Evolutionary conservation across 2,329 filamentous ascomycete species (phyloP).

Genomic region (Fusarium clavum): DNA sequence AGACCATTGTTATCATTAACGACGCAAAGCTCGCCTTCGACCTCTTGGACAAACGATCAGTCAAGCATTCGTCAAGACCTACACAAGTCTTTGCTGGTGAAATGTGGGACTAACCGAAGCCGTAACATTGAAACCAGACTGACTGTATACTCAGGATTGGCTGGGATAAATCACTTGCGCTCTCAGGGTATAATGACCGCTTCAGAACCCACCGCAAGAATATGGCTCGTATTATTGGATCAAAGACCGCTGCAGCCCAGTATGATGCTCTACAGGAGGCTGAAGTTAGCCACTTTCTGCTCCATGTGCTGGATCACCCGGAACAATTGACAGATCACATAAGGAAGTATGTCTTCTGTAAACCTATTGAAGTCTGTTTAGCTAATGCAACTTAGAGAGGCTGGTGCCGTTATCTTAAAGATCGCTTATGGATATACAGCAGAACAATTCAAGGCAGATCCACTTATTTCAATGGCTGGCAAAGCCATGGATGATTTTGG

Average conservation of each 20-base stretch:
- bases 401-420: conserved; percentile 33
- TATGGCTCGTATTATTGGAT: conserved; percentile 58
- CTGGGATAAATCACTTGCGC: conserved; percentile 50
- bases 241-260: conserved; percentile 52
- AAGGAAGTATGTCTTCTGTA: conserved; percentile 49
- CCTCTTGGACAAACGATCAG: conserved; percentile 48
- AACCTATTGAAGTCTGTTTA: fast-evolving
- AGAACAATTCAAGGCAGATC: conserved; percentile 30
- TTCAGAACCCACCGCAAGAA: conserved; percentile 59
- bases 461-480: conserved; percentile 28
- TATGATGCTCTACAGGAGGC: conserved; percentile 58
- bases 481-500: conserved; percentile 35
- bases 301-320: conserved; percentile 53
- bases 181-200: conserved; percentile 52
- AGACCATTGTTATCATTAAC: conserved; percentile 57
- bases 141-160: conserved; percentile 13
- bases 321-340: conserved; percentile 55
- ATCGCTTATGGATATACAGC: conserved; percentile 39
- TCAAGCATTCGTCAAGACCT: conserved; percentile 28
- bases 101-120: conserved; percentile 9
- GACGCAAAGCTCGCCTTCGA: conserved; percentile 52
- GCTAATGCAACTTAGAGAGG: conserved; percentile 20
- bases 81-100: conserved; percentile 27
- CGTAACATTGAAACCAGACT: neutral
- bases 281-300: conserved; percentile 49